Evolutionary conservation across 805 yeast genomes (phyloP), one percentile per base, ranked within the genome.

Genomic region (Metschnikowia reukaufii): DNA sequence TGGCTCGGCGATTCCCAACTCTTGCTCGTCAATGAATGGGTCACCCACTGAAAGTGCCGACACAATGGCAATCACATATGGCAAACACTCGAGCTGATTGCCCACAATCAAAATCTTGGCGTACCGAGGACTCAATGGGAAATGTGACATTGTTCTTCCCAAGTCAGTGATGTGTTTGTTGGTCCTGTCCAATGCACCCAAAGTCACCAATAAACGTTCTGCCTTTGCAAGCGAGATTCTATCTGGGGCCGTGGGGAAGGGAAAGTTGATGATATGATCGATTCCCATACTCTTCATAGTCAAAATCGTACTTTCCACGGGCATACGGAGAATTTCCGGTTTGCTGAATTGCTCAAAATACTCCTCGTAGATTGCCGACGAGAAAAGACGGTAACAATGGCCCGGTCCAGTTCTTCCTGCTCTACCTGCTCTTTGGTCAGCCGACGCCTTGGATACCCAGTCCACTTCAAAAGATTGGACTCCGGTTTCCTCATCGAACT

Each of bases 351-450:
- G 89, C 3, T 74, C 74, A 62, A 94, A 94, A 54, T 85, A 94
- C 51, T 83, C 79, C 62, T 94, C 97, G 64, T 74, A 94, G 6
- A 95, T 86, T 1, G 99, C 99, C 13, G 98, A 91, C 0, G 98
- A 92, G 59, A 76, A 94, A 12, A 94, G 66, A 50, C 99, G 73
- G 64, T 94, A 94, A 64, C 97, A 88, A 61, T 94, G 98, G 48
- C 99, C 99, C 0, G 99, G 97, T 0, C 98, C 99, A 0, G 97
- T 91, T 77, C 98, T 84, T 63, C 97, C 98, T 42, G 98, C 98
- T 74, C 98, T 83, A 62, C 98, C 98, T 16, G 95, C 71, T 70
- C 99, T 79, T 72, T 94, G 99, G 55, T 82, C 94, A 0, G 98
- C 92, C 49, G 96, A 86, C 1, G 99, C 99, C 59, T 94, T 90